Conservation (phyloP, 495 filamentous ascomycete species). For the Daldinia childiae region DNA sequence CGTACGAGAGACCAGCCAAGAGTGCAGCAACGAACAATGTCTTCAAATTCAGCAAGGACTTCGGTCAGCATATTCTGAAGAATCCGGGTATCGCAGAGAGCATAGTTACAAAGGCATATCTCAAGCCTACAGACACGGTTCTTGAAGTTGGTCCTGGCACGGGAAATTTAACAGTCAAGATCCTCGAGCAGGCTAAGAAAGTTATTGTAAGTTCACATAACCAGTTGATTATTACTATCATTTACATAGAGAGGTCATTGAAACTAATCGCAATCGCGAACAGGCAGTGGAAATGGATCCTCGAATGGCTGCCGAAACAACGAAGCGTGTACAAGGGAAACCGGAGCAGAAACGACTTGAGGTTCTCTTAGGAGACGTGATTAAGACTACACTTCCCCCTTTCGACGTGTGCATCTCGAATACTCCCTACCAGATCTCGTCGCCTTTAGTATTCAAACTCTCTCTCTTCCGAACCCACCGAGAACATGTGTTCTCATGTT, state of each 20-base stretch:
- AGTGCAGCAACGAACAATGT: slow-evolving; percentile 71
- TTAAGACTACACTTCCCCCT: slow-evolving; percentile 65
- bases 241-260: not conserved
- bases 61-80: slow-evolving; percentile 91
- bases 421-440: slow-evolving; percentile 94
- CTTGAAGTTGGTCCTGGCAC: slow-evolving; percentile 69
- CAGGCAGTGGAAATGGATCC: slow-evolving; percentile 84
- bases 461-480: slow-evolving; percentile 75
- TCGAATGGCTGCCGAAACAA: slow-evolving; percentile 95
- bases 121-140: slow-evolving; percentile 86
- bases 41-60: slow-evolving; percentile 71
- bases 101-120: slow-evolving; percentile 79
- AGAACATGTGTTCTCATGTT: slow-evolving; percentile 89
- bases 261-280: slow-evolving; percentile 12
- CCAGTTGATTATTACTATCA: too few species aligned
- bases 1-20: slow-evolving; percentile 64
- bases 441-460: slow-evolving; percentile 88
- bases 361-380: slow-evolving; percentile 89
- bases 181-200: slow-evolving; percentile 85
- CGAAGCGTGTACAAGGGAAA: slow-evolving; percentile 90
- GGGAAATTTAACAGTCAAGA: slow-evolving; percentile 88
- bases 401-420: slow-evolving; percentile 74
- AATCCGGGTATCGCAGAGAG: slow-evolving; percentile 92
- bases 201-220: slow-evolving; percentile 67
- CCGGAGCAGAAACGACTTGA: slow-evolving; percentile 82